Conservation (phyloP, 768 basidiomycete genomes). For the Leccinum longicurvipes region DNA sequence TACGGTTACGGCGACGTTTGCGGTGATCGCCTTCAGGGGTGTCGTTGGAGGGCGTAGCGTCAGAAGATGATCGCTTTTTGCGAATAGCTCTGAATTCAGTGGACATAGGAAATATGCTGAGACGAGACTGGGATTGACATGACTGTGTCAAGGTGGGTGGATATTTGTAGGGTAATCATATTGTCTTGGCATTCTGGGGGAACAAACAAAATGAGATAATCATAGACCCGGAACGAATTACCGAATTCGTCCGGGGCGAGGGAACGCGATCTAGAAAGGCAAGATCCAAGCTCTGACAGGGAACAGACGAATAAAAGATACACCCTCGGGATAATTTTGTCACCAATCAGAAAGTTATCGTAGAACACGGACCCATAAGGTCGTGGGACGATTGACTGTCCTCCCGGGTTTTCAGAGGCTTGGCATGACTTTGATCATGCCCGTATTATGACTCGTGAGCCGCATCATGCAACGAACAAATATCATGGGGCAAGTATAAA, state of each 20-base stretch:
- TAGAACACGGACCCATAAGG: conserved; percentile 16
- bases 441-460: conserved; percentile 5
- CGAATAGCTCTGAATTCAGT: conserved; percentile 22
- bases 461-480: background rate
- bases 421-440: conserved; percentile 5
- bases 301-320: conserved; percentile 12
- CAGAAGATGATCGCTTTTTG: conserved; percentile 31
- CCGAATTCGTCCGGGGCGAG: conserved; percentile 8
- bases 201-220: conserved; percentile 2
- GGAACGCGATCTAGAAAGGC: conserved; percentile 14
- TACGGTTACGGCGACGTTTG: conserved; percentile 65
- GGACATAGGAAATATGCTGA: conserved; percentile 23
- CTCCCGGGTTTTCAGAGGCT: background rate
- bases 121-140: conserved; percentile 1
- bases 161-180: conserved; percentile 29
- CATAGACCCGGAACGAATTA: conserved; percentile 7
- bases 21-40: conserved; percentile 51
- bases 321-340: conserved; percentile 13
- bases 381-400: conserved; percentile 21
- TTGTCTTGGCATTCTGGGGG: conserved; percentile 22
- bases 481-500: background rate
- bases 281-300: conserved; percentile 2
- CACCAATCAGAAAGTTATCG: conserved; percentile 13
- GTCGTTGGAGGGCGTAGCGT: conserved; percentile 25
- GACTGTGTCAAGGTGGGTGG: conserved; percentile 4